Base-by-base conservation (phyloP, 805 yeast species). In the Scheffersomyces stipitis region DNA sequence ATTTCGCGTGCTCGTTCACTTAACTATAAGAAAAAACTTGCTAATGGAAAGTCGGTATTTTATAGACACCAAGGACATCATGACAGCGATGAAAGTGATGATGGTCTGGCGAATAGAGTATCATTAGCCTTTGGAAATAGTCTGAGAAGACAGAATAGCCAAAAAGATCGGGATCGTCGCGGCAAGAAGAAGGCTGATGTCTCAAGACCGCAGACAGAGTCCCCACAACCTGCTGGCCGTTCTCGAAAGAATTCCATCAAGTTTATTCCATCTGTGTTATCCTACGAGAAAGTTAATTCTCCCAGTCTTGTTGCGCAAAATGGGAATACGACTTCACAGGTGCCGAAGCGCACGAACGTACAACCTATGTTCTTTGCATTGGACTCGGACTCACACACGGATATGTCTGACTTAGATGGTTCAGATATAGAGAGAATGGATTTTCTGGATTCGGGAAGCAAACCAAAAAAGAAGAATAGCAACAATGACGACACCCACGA, bases 161-260 rank as follows among this genome's bases (percentile, higher is more conserved):
- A n/a, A n/a, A n/a, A n/a, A n/a, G n/a, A n/a, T n/a, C n/a, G n/a
- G n/a, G n/a, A n/a, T n/a, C 28, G 26, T 34, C 18, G 23, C 15
- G 16, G 24, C 26, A 2, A 23, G 18, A 15, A 39, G 15, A 26
- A 29, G 27, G 24, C 15, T 28, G 8, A 39, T 30, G 7, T 5
- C 22, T 14, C 38, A 30, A 23, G 20, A 4, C 17, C 31, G 9
- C 30, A 36, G 30, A 28, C 31, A 3, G 30, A 28, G 12, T 33
- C 45, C 2, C 26, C 37, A 9, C 39, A 33, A 6, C 31, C 37
- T 5, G 26, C 26, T 8, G 22, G 15, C n/a, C 38, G 55, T 18
- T 41, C 52, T 6, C 42, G 64, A 17, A 50, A 54, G 38, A 58
- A 54, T 38, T 58, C 67, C 3, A 40, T 63, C 38, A 62, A 60